Conservation (phyloP, 1,284 basidiomycete genomes). For the Termitomyces sp. region DNA sequence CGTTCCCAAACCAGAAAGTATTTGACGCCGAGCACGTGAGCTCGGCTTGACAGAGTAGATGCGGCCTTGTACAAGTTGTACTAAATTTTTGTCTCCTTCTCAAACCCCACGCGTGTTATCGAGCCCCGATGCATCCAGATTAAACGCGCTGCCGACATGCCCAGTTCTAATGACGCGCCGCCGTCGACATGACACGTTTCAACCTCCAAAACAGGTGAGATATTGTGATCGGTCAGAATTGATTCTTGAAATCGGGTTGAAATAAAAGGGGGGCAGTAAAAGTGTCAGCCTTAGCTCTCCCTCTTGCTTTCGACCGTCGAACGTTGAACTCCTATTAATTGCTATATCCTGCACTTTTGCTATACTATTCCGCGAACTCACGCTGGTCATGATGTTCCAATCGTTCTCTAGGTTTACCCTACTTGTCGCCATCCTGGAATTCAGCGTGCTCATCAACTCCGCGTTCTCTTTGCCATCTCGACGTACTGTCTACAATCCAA, state of each 20-base stretch:
- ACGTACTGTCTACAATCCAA: slow-evolving; percentile 25
- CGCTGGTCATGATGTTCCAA: slow-evolving; percentile 27
- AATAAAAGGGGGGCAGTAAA: not conserved
- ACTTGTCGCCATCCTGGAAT: slow-evolving; percentile 13
- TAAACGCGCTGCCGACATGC: too few species aligned
- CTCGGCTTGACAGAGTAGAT: too few species aligned
- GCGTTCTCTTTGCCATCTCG: not conserved
- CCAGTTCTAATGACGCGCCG: too few species aligned
- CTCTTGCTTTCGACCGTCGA: slow-evolving; percentile 7
- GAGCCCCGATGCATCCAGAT: too few species aligned
- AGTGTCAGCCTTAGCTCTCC: slow-evolving; percentile 16
- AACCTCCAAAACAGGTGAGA: too few species aligned
- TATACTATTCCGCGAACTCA: slow-evolving; percentile 14
- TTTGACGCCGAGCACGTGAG: too few species aligned
- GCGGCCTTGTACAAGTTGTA: too few species aligned
- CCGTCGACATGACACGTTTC: too few species aligned
- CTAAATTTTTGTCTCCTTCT: too few species aligned
- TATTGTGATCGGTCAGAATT: not conserved
- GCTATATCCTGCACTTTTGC: not conserved
- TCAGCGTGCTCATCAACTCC: not conserved
- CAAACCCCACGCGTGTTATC: too few species aligned
- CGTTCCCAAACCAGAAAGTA: too few species aligned
- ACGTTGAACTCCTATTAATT: slow-evolving; percentile 6
- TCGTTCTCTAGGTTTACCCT: slow-evolving; percentile 14
- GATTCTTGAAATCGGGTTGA: not conserved